Evolutionary conservation across 179 eudicot species (phyloP).

Genomic region (Carnegiea gigantea): DNA sequence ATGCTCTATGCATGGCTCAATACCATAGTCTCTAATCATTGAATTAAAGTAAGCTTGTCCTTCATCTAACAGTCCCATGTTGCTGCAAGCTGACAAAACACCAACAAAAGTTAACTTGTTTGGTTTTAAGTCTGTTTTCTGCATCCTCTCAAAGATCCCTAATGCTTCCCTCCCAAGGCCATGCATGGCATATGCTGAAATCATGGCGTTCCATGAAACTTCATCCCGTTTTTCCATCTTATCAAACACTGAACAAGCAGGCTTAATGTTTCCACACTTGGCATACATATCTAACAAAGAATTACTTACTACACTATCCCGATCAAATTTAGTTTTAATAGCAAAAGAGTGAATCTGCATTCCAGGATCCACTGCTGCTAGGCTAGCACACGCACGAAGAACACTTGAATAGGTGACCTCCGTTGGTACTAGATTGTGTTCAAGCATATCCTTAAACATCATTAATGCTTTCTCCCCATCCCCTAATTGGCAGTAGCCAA

Average conservation of each 20-base stretch:
- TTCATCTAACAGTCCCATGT: conserved; percentile 57
- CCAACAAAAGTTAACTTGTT: conserved; percentile 61
- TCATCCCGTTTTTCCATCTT: conserved; percentile 48
- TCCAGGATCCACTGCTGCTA: conserved; percentile 66
- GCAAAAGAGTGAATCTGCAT: conserved; percentile 60
- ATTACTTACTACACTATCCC: conserved; percentile 53
- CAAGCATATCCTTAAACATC: conserved; percentile 54
- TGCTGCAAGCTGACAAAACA: conserved; percentile 75
- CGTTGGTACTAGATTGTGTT: conserved; percentile 40
- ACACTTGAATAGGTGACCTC: conserved; percentile 69
- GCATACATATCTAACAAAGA: conserved; percentile 72
- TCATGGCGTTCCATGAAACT: conserved; percentile 71
- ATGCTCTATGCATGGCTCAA: conserved; percentile 81
- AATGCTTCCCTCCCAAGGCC: conserved; percentile 71
- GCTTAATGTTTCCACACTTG: conserved; percentile 68
- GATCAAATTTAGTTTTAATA: conserved; percentile 53
- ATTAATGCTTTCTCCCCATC: conserved; percentile 53
- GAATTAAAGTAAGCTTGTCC: conserved; percentile 53
- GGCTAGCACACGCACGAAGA: conserved; percentile 62
- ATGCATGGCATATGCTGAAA: conserved; percentile 71
- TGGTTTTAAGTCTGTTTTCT: conserved; percentile 39
- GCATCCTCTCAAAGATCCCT: conserved; percentile 50
- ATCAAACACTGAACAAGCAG: conserved; percentile 63
- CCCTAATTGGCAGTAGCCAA: conserved; percentile 58
- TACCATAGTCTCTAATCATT: conserved; percentile 48